Evolutionary conservation across 306 rosid genomes (phyloP).

Genomic region (Cyamopsis tetragonoloba): DNA sequence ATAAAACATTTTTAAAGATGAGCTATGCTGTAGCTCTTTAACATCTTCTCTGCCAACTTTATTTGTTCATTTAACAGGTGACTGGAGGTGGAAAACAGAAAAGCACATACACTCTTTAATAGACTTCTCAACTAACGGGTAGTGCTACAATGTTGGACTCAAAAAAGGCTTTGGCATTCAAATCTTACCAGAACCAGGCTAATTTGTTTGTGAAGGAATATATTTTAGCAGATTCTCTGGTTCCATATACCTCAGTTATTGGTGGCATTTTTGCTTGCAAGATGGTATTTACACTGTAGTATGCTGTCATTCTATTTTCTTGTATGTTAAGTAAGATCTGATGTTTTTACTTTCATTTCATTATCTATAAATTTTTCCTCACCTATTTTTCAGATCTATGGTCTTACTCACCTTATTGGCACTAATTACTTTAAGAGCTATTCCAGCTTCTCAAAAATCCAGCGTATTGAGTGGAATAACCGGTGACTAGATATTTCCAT

Average conservation of each 20-base stretch:
- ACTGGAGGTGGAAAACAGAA: slow-evolving; percentile 9
- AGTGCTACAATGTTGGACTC: slow-evolving; percentile 37
- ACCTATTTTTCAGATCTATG: slow-evolving; percentile 49
- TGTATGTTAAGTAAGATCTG: background rate
- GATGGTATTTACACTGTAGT: slow-evolving; percentile 50
- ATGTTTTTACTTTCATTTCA: background rate
- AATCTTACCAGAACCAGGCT: slow-evolving; percentile 65
- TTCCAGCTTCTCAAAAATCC: slow-evolving; percentile 59
- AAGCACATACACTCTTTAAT: background rate
- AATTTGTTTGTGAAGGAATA: slow-evolving; percentile 53
- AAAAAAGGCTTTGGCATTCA: slow-evolving; percentile 43
- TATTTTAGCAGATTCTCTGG: slow-evolving; percentile 46
- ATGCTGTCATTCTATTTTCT: slow-evolving; percentile 14
- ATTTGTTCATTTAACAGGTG: slow-evolving; percentile 18
- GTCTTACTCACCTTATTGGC: slow-evolving; percentile 55
- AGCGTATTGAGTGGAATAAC: slow-evolving; percentile 81
- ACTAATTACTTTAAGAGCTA: slow-evolving; percentile 63
- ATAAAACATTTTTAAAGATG: background rate
- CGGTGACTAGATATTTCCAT: slow-evolving; percentile 43
- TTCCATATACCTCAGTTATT: slow-evolving; percentile 57
- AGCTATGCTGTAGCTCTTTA: background rate
- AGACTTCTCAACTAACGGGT: slow-evolving; percentile 22
- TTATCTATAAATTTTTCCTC: background rate
- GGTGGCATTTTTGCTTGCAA: slow-evolving; percentile 68
- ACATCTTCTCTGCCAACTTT: slow-evolving; percentile 2